Base-by-base conservation (phyloP, 140 eudicot genomes). In the Stevia rebaudiana region DNA sequence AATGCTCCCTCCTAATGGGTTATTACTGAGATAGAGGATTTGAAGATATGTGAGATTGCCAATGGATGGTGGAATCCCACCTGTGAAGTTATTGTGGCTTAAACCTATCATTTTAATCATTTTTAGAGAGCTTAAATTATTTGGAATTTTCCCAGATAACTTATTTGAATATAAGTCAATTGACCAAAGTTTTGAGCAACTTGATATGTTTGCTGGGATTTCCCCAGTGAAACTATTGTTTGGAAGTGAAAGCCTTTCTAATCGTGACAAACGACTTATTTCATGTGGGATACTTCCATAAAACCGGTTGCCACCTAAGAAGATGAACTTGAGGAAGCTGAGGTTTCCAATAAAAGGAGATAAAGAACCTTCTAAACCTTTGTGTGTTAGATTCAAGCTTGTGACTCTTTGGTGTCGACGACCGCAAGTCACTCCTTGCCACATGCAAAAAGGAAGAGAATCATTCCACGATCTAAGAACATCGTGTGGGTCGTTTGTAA, bases 341-440 rank as follows among this genome's bases (percentile, higher is more conserved):
- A 76, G 60, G 53, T 80, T 70, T 5, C 85, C 81, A 15, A 80
- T 0, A 39, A 51, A 44, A 31, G 78, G 78, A 10, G 81, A 75
- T 31, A 80, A 59, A 51, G 72, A 47, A 13, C 73, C 76, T 42
- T 5, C 50, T 21, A 76, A 61, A 28, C 61, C 52, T 2, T 8
- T 22, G 15, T 13, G 11, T 19, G 12, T 2, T 17, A 74, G 63
- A 39, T 79, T 15, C 24, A 73, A 51, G 11, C 4, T 33, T 6
- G 66, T 68, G 57, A 78, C 79, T 49, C 83, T 67, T 44, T 37
- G 42, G 68, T 78, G 83, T 0, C 61, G 63, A 1, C 41, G 72
- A 11, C 82, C 79, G 23, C 83, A 78, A 13, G 75, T 73, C 24
- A 78, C 79, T 12, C 83, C 83, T 15, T 28, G 52, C 83, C 83